Base-by-base conservation (phyloP, 2,329 filamentous ascomycete genomes). In the Cladophialophora bantiana region DNA sequence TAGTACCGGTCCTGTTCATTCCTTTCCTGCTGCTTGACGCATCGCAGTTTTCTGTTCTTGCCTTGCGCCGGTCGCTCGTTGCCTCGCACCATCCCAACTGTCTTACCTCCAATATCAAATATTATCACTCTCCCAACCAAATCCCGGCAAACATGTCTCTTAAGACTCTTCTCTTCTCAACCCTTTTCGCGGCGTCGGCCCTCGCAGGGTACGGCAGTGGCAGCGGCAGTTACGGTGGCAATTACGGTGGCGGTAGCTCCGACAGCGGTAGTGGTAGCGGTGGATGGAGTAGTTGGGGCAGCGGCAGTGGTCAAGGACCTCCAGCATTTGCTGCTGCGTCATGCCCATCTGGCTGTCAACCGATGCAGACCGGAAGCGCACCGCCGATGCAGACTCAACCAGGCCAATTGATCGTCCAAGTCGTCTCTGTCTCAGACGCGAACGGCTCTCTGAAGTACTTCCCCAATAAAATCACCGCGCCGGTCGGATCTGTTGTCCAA, bases 401-500 rank as follows among this genome's bases (percentile, higher is more conserved):
- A n/a, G 69, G 68, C 52, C 57, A 71, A 35, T 42, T 73, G 48
- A 81, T 75, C 7, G 84, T 88, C 42, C 88, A 91, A 73, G 86
- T 89, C 66, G 86, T 93, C 63, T 85, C 86, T 69, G 90, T 93
- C 65, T 79, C 82, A 69, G 86, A 85, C 74, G 82, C 84, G 72
- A 80, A 81, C 57, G 79, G 78, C 15, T 81, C 80, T 55, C 80
- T 90, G 65, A 84, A 80, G 68, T 94, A 88, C 83, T 86, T 80
- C 69, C 91, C 91, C 48, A 83, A 90, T 72, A 88, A 84, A 74
- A 77, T 94, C 76, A 83, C 81, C 69, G 90, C 88, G 36, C 76
- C 79, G n/a, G 79, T 82, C 2, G 91, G 91, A 70, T 79, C 81
- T 57, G 77, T 83, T 68, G 77, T 84, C 40, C 81, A 84, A 70